Conservation (phyloP, 23 red algal genomes). For the Cyanidiococcus yangmingshanensis region DNA sequence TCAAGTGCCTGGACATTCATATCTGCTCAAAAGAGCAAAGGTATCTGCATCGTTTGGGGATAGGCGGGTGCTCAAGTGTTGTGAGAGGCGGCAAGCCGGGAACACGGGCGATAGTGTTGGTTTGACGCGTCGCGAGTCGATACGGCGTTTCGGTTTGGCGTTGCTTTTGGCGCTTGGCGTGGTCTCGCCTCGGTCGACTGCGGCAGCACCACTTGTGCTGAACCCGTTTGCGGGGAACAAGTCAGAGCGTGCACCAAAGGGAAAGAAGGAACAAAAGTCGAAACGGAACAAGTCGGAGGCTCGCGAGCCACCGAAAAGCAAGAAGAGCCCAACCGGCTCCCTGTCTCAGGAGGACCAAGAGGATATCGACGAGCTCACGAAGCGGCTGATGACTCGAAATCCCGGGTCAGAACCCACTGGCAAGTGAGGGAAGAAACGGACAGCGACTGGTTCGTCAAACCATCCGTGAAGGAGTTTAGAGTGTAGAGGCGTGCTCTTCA, state of each 20-base stretch:
- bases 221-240: slow-evolving; percentile 16
- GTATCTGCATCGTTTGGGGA: neutral
- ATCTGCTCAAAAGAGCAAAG: neutral
- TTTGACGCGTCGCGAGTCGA: neutral
- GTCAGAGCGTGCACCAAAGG: neutral
- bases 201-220: neutral
- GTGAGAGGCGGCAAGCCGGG: neutral
- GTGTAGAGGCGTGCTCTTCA: too few species aligned
- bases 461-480: too few species aligned
- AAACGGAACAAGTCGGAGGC: neutral
- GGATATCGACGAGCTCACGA: slow-evolving; percentile 15
- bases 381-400: neutral
- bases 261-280: neutral
- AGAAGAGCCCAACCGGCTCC: neutral
- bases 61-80: neutral
- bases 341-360: neutral
- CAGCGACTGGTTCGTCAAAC: too few species aligned
- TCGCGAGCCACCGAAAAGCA: neutral
- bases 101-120: neutral
- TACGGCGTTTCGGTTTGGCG: neutral
- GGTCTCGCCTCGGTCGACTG: neutral
- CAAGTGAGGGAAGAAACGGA: too few species aligned
- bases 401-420: neutral
- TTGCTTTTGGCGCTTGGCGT: neutral
- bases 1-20: neutral